Evolutionary conservation across 768 basidiomycete genomes (phyloP), one percentile per base, ranked within the genome.

Genomic region (Amanita pseudoporphyria): DNA sequence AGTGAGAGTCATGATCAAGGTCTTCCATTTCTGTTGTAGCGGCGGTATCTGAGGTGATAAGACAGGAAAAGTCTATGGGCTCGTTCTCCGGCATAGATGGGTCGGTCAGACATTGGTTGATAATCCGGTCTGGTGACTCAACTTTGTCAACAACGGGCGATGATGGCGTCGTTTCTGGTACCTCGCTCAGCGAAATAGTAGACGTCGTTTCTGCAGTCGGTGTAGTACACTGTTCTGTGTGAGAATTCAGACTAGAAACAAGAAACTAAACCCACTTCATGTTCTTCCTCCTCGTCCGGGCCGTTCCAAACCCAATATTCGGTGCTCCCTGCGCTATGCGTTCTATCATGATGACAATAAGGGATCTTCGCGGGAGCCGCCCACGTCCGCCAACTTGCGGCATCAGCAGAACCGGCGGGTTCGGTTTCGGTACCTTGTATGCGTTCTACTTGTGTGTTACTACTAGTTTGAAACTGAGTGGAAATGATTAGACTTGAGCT

Each of bases 271-370:
- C 45, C 7, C 31, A 45, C 28, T 19, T 45, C 31, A 3, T n/a
- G 7, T 24, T 33, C 45, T 7, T 45, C 3, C 7, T 31, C 30
- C 14, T 19, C 24, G 21, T 28, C 45, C 3, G 31, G 48, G 6
- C 48, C 48, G 18, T 32, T 49, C 47, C 47, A 41, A 31, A 49
- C 28, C 47, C 47, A 49, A 42, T 42, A 49, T 28, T 49, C 39
- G 14, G 31, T 49, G 30, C 48, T 49, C n/a, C 38, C 48, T 10
- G 40, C n/a, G 19, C 48, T 35, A 0, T 7, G 28, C 6, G 48
- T 31, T 21, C 30, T 12, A 10, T 49, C 24, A 38, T 49, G 40
- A 42, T 42, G 48, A 49, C 48, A 35, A 24, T 49, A 42, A n/a
- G 19, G 16, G 14, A 16, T 24, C 18, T 26, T 40, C 10, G 30